Evolutionary conservation across 2,329 filamentous ascomycete genomes (phyloP).

Genomic region (Exophiala alcalophila): DNA sequence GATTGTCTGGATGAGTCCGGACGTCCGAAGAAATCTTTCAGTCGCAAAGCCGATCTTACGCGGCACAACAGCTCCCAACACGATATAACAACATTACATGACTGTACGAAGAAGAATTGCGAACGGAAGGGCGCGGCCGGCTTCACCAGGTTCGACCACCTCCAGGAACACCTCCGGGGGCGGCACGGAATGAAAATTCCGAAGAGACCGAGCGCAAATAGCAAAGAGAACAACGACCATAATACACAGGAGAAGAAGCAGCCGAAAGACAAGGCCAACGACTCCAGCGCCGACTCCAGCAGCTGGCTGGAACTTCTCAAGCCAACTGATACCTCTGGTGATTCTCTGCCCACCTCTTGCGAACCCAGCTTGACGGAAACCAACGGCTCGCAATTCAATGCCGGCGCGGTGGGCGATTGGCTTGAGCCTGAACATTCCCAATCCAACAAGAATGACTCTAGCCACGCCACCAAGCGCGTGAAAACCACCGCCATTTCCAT

Average conservation of each 20-base stretch:
- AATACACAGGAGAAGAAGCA: background rate
- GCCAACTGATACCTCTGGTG: too few relatives aligned
- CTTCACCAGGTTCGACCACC: slow-evolving; percentile 57
- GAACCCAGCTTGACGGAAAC: too few relatives aligned
- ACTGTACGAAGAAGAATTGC: slow-evolving; percentile 47
- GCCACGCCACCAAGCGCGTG: too few relatives aligned
- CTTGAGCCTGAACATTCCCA: too few relatives aligned
- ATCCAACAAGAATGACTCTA: too few relatives aligned
- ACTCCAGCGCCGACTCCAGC: background rate
- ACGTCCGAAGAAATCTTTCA: slow-evolving; percentile 35
- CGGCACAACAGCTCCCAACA: slow-evolving; percentile 50
- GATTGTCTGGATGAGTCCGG: slow-evolving; percentile 30
- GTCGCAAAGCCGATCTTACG: slow-evolving; percentile 49
- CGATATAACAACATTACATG: slow-evolving; percentile 36
- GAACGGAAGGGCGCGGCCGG: slow-evolving; percentile 48
- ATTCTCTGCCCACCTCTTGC: too few relatives aligned
- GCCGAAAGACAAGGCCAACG: background rate
- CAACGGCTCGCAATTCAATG: too few relatives aligned
- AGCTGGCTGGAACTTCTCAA: slow-evolving; percentile 2
- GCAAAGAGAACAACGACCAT: slow-evolving; percentile 4
- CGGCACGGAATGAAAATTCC: slow-evolving; percentile 52
- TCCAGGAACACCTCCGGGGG: slow-evolving; percentile 56
- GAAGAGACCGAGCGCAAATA: slow-evolving; percentile 12
- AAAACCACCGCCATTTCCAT: too few relatives aligned
- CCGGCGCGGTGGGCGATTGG: too few relatives aligned